These are phyloP conservation scores for Gautieria morchelliformis DNA, from an alignment of 768 basidiomycete genomes.

Conservation along the genomic window DNA sequence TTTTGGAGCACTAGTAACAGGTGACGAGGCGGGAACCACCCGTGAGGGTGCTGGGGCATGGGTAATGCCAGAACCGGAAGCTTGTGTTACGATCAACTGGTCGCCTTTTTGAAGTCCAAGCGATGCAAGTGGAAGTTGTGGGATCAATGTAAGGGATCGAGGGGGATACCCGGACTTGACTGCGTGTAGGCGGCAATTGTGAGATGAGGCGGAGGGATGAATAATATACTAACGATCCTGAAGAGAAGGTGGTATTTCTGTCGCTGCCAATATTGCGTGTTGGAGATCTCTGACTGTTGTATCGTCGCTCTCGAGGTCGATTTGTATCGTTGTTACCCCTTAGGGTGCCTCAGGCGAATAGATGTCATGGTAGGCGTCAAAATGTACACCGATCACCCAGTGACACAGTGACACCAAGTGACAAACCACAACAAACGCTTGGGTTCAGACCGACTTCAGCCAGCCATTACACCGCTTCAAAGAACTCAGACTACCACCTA, in stretches of 20 bases:
- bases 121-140: constrained; percentile 64
- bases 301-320: constrained; percentile 41
- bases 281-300: constrained; percentile 69
- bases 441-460: too few relatives aligned
- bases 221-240: constrained; percentile 63
- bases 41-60: constrained; percentile 16
- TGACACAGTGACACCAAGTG: too few relatives aligned
- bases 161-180: constrained; percentile 87
- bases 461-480: too few relatives aligned
- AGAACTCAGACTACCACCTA: background rate
- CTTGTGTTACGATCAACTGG: constrained; percentile 69
- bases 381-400: too few relatives aligned
- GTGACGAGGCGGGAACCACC: constrained; percentile 12
- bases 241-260: constrained; percentile 63
- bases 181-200: constrained; percentile 18
- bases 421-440: too few relatives aligned
- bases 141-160: constrained; percentile 54
- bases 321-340: constrained; percentile 67
- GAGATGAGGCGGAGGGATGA: constrained; percentile 1
- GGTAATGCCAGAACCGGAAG: constrained; percentile 15
- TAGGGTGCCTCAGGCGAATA: constrained; percentile 75
- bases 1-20: constrained; percentile 9
- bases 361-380: constrained; percentile 41
- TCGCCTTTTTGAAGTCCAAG: constrained; percentile 74
- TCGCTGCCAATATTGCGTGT: constrained; percentile 53